phyloP scores from a whole-genome alignment of 106 monocot species.

The Gastrodia elata region DNA sequence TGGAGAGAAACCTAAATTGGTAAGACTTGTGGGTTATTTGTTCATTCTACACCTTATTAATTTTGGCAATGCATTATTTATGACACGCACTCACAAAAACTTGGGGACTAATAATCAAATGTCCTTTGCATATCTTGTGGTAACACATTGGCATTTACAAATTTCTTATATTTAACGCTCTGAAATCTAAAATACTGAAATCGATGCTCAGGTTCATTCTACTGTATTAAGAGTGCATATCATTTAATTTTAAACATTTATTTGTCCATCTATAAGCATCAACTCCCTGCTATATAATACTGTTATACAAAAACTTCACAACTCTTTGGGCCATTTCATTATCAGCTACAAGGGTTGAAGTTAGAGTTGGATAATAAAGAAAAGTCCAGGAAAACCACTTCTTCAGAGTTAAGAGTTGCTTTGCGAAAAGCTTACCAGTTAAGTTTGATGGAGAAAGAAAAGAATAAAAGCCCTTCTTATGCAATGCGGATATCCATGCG shows the following conservation, averaged over 20 bases:
- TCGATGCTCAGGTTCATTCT: no score
- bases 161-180: no score
- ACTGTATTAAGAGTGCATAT: no score
- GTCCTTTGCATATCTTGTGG: no score
- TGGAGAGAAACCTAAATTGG: no score
- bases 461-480: conserved; percentile 90
- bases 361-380: conserved; percentile 42
- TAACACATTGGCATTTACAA: no score
- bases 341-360: conserved; percentile 64
- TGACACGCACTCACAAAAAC: background rate
- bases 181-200: background rate
- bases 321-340: conserved; percentile 2
- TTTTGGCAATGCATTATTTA: no score
- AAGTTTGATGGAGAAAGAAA: conserved; percentile 80
- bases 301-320: background rate
- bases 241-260: no score
- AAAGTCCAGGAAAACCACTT: conserved; percentile 49
- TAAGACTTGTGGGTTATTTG: no score
- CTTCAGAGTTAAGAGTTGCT: conserved; percentile 53
- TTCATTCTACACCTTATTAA: no score
- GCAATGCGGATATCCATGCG: conserved; percentile 87
- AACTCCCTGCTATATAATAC: background rate
- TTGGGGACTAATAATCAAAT: no score
- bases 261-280: no score
- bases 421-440: conserved; percentile 75